Base-by-base conservation (phyloP, 1,139 yeast species). In the Magnusiomyces suaveolens region DNA sequence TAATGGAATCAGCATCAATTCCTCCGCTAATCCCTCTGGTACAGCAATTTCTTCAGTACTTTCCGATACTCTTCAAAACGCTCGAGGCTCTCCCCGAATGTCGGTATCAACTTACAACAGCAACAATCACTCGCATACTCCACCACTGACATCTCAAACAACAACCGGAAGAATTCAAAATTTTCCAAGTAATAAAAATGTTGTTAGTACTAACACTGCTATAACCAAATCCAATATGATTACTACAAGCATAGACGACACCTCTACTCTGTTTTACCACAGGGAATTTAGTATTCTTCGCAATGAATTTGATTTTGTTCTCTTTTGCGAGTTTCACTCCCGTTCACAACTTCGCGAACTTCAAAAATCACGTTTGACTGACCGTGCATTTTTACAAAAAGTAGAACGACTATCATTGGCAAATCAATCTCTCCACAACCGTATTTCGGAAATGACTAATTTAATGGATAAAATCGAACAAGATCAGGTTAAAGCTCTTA, bases 241-340 rank as follows among this genome's bases (percentile, higher is more conserved):
- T 29, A 29, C 33, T 29, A n/a, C n/a, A 47, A 10, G 43, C 12
- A 8, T 39, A 16, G 47, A n/a, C n/a, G 53, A 49, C 54, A 54
- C 47, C 3, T 38, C 57, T 24, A 52, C 76, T 16, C 74, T 75
- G 48, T 79, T 73, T 60, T 82, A 78, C 60, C 80, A 78, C 55
- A 69, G 89, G 56, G 86, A 84, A 60, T 69, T 83, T 33, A 66
- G 83, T 52, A 70, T 84, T 44, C 65, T 77, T 56, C 76, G 77
- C 55, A 84, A 83, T 63, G 90, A 84, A 64, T 70, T 82, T 49
- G 85, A 82, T 52, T 83, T 84, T 64, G 72, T 80, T 10, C 73
- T 76, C 53, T 83, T 80, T 64, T 67, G 81, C 65, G 79, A 78
- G 56, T 75, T 76, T 56, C 72, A 81, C 59, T 76, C 75, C 54